Conservation (phyloP, 495 filamentous ascomycete species). For the Xylaria palmicola region DNA sequence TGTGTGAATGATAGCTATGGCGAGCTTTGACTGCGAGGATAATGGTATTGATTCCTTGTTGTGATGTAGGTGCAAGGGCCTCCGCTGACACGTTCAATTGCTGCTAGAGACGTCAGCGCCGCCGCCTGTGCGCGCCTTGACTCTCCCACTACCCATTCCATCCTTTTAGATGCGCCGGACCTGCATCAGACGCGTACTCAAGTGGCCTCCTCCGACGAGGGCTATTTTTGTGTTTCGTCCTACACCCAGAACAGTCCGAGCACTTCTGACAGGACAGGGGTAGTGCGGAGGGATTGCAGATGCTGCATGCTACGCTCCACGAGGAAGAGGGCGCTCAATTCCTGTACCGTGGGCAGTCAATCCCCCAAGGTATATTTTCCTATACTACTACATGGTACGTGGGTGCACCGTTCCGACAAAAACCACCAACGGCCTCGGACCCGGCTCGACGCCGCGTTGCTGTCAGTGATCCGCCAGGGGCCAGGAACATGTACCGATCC, state of each 20-base stretch:
- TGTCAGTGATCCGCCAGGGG: background rate
- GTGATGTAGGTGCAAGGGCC: background rate
- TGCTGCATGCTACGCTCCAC: background rate
- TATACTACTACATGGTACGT: background rate
- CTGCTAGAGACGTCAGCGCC: background rate
- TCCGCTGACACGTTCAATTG: background rate
- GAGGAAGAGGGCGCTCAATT: too few relatives aligned
- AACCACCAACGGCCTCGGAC: background rate
- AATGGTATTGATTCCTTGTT: background rate
- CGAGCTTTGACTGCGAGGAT: too few relatives aligned
- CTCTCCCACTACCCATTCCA: background rate
- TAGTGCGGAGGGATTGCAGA: slow-evolving; percentile 3
- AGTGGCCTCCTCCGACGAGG: background rate
- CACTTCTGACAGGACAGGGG: background rate
- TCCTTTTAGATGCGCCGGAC: background rate
- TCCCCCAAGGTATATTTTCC: background rate
- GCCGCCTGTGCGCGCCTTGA: background rate
- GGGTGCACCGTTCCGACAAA: background rate
- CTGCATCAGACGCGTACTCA: slow-evolving; percentile 11
- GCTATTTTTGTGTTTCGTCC: slow-evolving; percentile 11
- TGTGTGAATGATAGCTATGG: too few relatives aligned
- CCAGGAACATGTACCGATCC: background rate
- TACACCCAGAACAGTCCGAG: slow-evolving; percentile 2
- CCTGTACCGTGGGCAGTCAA: too few relatives aligned
- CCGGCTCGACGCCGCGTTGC: background rate